Evolutionary conservation across 2,329 filamentous ascomycete species (phyloP), one percentile per base, ranked within the genome.

Genomic region (Cladophialophora exuberans): DNA sequence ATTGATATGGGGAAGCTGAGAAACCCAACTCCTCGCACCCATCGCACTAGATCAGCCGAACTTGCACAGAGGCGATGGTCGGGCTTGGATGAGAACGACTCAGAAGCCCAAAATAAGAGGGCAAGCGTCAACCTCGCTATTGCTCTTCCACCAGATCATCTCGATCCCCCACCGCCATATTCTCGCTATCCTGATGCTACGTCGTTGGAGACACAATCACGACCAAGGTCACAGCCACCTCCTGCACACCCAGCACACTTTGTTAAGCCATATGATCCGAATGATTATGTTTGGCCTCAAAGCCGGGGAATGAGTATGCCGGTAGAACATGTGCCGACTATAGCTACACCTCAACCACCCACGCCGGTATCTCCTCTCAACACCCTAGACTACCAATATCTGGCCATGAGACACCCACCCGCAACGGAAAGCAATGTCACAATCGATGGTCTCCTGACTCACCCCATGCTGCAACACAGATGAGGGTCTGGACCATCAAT

Each of bases 121-220:
- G 44, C 42, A 48, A 59, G 53, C 15, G 49, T 58, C 25, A 57
- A 54, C 31, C 54, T 62, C 33, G 60, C 57, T 13, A 38, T 53
- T 23, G 57, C 60, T 11, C 49, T 62, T 13, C 57, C 57, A 1
- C 57, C 60, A 20, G 47, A 55, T 5, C 50, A 62, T 45, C 49
- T 57, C 30, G 54, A 62, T 23, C 52, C 54, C 46, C 60, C 60
- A 15, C 60, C 60, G 22, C 54, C 53, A 28, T 62, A 60, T 43
- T 56, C 53, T 35, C 38, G 17, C 4, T 49, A 53, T 20, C 38
- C 46, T 22, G 41, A 22, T 20, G 22, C 28, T 20, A 31, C 47
- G 22, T 13, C 47, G 6, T 6, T 9, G 15, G 22, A 15, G 6
- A 17, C 28, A 18, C 22, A n/a, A 17, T 10, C 20, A 18, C 30